Evolutionary conservation across 2,329 filamentous ascomycete genomes (phyloP), one percentile per base, ranked within the genome.

Genomic region (Madurella fahalii): DNA sequence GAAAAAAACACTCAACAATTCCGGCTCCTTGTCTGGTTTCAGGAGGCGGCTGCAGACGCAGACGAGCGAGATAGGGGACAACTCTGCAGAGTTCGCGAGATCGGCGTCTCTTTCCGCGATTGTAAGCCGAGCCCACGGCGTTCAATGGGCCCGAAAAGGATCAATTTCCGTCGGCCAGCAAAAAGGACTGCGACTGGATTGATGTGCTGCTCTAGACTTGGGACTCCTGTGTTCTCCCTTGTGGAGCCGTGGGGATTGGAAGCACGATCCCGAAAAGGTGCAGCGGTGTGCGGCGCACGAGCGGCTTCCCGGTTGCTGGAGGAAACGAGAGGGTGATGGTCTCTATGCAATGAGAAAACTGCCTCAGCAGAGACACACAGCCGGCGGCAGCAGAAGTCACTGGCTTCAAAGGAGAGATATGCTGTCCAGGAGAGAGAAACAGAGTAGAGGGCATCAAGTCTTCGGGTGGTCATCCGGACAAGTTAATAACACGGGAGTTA

Each of bases 211-310:
- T 40, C 44, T 30, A 30, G 43, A 17, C 51, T 47, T 51, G 40
- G 31, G 53, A 42, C 50, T 25, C 48, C 34, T 51, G 40, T 40
- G 42, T 40, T 41, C 44, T 32, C 40, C n/a, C n/a, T n/a, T 51
- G 52, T 53, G 52, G 56, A 50, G 18, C 56, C 30, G 52, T 56
- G 56, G 56, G 45, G 52, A 42, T 53, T 16, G 41, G 34, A 30
- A 41, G 43, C 30, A 5, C 12, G 34, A 52, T 20, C 41, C 32
- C 16, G 30, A 40, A 15, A 40, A 20, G 25, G 49, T 11, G 34
- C 45, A 55, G 56, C 56, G 52, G 56, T 58, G 56, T 55, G 44
- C 47, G 18, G 16, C 40, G 41, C 30, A 30, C 37, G 41, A 37
- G 42, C 50, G 50, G 34, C n/a, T 42, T 40, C 47, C 46, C 30